Evolutionary conservation across 2,329 filamentous ascomycete genomes (phyloP).

Genomic region (Diaporthe sp.): DNA sequence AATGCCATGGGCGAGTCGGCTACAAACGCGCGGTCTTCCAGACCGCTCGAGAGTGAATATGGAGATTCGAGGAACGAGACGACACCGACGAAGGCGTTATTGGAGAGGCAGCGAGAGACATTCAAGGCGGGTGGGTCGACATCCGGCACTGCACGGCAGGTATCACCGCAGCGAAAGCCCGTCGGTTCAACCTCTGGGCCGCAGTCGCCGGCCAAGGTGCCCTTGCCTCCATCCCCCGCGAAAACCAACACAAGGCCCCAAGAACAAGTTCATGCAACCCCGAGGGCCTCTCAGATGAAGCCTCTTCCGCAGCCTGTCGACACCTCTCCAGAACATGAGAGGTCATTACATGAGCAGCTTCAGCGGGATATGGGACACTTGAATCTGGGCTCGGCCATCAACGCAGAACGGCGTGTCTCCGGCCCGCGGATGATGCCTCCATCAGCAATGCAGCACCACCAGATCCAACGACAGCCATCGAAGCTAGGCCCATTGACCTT

Average conservation of each 20-base stretch:
- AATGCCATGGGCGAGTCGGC: conserved; percentile 85
- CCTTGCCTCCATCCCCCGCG: conserved; percentile 72
- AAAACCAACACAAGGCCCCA: conserved; percentile 55
- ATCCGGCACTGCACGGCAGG: conserved; percentile 66
- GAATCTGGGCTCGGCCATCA: conserved; percentile 60
- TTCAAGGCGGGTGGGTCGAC: conserved; percentile 63
- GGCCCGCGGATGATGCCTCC: conserved; percentile 34
- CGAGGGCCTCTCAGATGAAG: conserved; percentile 59
- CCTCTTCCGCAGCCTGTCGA: conserved; percentile 63
- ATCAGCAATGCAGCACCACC: conserved; percentile 35
- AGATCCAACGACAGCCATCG: conserved; percentile 52
- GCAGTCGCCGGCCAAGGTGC: conserved; percentile 70
- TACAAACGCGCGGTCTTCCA: conserved; percentile 79
- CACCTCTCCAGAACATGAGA: conserved; percentile 72
- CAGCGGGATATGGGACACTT: conserved; percentile 73
- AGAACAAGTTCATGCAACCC: conserved; percentile 59
- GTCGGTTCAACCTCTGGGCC: conserved; percentile 51
- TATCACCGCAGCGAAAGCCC: conserved; percentile 72
- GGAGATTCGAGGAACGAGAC: conserved; percentile 64
- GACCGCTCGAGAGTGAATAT: conserved; percentile 63
- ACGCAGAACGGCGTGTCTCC: conserved; percentile 37
- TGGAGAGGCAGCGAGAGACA: conserved; percentile 64
- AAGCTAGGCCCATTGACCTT: conserved; percentile 59
- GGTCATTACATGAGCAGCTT: conserved; percentile 73
- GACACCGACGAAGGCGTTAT: conserved; percentile 63